phyloP scores from a whole-genome alignment of 1,139 yeast species.

The Trichomonascaceae sp. region DNA sequence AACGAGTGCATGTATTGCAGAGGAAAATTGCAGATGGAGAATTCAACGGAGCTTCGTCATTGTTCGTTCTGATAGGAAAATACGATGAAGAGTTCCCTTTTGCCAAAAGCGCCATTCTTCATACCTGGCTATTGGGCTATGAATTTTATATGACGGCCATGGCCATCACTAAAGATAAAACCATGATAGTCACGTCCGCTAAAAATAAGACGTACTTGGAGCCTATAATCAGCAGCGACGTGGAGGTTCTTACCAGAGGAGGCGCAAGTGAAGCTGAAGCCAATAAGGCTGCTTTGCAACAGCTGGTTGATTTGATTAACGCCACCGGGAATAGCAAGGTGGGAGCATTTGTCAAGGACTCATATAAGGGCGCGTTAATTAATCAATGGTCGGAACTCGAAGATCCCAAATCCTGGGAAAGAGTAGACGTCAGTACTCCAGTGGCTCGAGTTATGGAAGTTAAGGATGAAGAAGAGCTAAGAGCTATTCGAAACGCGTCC shows the following conservation, averaged over 20 bases:
- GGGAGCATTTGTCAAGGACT: constrained; percentile 67
- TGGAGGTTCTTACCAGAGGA: constrained; percentile 64
- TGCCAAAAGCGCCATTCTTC: constrained; percentile 81
- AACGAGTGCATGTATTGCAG: constrained; percentile 41
- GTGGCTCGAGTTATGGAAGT: constrained; percentile 58
- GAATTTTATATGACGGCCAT: constrained; percentile 90
- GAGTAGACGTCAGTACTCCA: constrained; percentile 48
- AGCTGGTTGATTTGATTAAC: constrained; percentile 49
- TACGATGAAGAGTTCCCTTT: constrained; percentile 85
- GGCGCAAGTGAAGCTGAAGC: constrained; percentile 69
- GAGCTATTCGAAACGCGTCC: constrained; percentile 62
- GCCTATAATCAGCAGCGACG: constrained; percentile 44
- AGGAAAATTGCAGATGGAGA: constrained; percentile 34
- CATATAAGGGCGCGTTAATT: constrained; percentile 74
- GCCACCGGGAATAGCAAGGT: constrained; percentile 41
- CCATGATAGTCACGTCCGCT: constrained; percentile 68
- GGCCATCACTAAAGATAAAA: constrained; percentile 54
- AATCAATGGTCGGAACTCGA: constrained; percentile 53
- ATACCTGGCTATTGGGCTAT: constrained; percentile 89
- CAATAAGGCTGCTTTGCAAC: constrained; percentile 58
- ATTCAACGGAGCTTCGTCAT: constrained; percentile 47
- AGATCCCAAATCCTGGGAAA: constrained; percentile 35
- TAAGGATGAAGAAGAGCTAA: constrained; percentile 76
- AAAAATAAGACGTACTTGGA: constrained; percentile 81
- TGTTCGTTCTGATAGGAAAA: constrained; percentile 73